Percentiles rank a stretch among this genome's conserved stretches.
phyloP scores from a whole-genome alignment of 805 yeast species.

The Candida dajiaensis region DNA sequence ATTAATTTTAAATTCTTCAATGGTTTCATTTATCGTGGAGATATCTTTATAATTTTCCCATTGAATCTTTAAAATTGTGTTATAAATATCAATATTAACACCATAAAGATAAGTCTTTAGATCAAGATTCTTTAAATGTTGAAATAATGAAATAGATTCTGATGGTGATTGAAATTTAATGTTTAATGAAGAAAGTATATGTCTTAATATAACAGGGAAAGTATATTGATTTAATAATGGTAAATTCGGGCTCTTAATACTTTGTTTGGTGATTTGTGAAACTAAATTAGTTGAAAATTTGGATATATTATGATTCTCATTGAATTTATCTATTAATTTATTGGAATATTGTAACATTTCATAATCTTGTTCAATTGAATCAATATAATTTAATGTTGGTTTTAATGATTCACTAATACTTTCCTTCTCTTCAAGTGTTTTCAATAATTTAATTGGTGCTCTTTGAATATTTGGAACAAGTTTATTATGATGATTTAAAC shows the following conservation, averaged over 20 bases:
- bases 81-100: slow-evolving; percentile 34
- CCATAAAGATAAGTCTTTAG: slow-evolving; percentile 31
- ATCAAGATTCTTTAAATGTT: slow-evolving; percentile 24
- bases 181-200: not conserved
- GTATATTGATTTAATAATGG: slow-evolving; percentile 1
- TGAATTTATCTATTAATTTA: not conserved
- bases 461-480: not conserved
- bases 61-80: slow-evolving; percentile 28
- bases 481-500: not conserved
- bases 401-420: slow-evolving; percentile 1
- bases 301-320: not conserved
- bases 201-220: slow-evolving; percentile 1
- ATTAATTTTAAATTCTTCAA: slow-evolving; percentile 36
- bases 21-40: slow-evolving; percentile 25
- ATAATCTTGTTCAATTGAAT: not conserved
- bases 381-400: not conserved
- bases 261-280: not conserved
- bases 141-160: slow-evolving; percentile 31
- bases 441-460: not conserved
- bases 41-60: slow-evolving; percentile 36
- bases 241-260: not conserved
- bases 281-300: not conserved
- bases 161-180: slow-evolving; percentile 9
- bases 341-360: not conserved
- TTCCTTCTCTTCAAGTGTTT: slow-evolving; percentile 2